Evolutionary conservation across 2,329 filamentous ascomycete genomes (phyloP), one percentile per base, ranked within the genome.

Genomic region (Westerdykella sp.): DNA sequence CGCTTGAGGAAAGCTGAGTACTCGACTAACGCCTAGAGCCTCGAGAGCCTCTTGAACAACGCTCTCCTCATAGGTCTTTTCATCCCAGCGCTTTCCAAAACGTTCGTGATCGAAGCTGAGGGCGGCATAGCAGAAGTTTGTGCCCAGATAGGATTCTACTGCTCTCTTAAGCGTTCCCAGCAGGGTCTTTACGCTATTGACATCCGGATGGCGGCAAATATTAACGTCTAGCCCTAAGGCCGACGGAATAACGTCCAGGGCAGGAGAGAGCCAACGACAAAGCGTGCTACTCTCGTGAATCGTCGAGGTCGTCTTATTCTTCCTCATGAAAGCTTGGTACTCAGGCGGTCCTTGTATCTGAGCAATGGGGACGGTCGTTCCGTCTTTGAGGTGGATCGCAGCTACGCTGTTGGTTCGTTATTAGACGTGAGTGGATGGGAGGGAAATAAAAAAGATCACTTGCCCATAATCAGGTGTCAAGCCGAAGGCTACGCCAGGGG

Each of bases 301-400:
- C 39, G 23, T 21, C 15, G 34, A 4, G 18, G 35, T 22, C 5
- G 39, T 44, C 36, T 31, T 41, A 28, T 39, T 43, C 43, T 43
- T 44, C 48, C 48, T 51, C n/a, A n/a, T n/a, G n/a, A n/a, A n/a
- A n/a, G n/a, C 37, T 43, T 48, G 43, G 34, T 51, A 48, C n/a
- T 39, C 41, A 11, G 43, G 39, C 32, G 41, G 39, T 12, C 48
- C 48, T 21, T 46, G 37, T 34, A 47, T 31, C 36, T 44, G 43
- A 28, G 46, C 48, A n/a, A 48, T 30, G 14, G 46, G 41, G 2
- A 51, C 37, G 12, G 41, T 45, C 41, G 42, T 44, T 16, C 42
- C 41, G 14, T 51, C 18, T 40, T 46, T 42, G 14, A 51, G 18
- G 37, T 51, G 39, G 25, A 51, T 48, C 3, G 43, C 12, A 21